Base-by-base conservation (phyloP, 108 stramenopile genomes). In the Mayamaea pseudoterrestris region DNA sequence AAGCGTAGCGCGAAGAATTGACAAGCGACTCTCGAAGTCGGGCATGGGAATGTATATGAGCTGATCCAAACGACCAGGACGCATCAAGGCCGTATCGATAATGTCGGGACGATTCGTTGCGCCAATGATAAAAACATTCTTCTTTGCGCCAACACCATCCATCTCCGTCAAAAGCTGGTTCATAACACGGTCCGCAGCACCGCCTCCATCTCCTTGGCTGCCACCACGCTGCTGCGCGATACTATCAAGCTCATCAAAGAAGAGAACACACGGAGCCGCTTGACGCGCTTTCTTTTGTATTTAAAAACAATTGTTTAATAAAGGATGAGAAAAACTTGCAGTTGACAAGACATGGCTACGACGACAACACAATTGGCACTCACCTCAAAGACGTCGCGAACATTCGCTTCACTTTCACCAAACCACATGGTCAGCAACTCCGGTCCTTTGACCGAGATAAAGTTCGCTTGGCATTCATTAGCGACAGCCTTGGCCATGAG, bases 401-500 rank as follows among this genome's bases (percentile, higher is more conserved):
- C 97, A 69, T 99, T 99, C 28, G 95, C 93, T 71, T 99, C 99
- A 35, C 90, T 92, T 74, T 99, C 99, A 58, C 99, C 99, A 59
- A 99, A 99, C 99, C 99, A 99, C 99, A 99, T 99, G 68, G 99
- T 99, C 60, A 99, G 84, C 22, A 99, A 85, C 75, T 99, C 99
- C 27, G 99, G 99, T 46, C 99, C 97, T 85, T 98, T 96, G 49
- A 95, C 91, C 26, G 90, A 93, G 57, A 96, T 95, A 61, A 96
- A 98, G 64, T 98, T 96, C 37, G 95, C 95, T 59, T 95, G 93
- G 65, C 99, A 99, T 62, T 99, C 99, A 69, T 99, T 99, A 50
- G 99, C 99, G 18, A 99, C 99, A 23, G 99, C 99, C 71, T 99
- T 99, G 40, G 99, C 99, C 88, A 99, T 95, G 47, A 99, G 77